These are phyloP conservation scores for Alnus glutinosa DNA, from an alignment of 306 rosid genomes.

Conservation along the genomic window DNA sequence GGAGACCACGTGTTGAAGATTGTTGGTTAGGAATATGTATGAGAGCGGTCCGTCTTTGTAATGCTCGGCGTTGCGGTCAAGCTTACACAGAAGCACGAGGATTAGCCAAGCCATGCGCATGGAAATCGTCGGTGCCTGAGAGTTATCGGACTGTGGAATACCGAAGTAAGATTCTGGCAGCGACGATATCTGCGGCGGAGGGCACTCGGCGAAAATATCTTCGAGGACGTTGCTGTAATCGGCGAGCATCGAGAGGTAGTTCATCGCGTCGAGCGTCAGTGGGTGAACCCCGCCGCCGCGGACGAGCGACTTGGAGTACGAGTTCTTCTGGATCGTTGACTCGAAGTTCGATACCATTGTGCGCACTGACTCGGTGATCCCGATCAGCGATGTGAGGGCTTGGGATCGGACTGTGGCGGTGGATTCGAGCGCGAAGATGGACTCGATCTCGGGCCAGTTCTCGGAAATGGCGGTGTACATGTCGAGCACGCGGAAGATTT, in stretches of 20 bases:
- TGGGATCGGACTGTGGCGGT: slow-evolving; percentile 36
- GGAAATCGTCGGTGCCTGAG: slow-evolving; percentile 27
- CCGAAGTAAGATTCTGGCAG: slow-evolving; percentile 41
- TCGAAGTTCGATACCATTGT: slow-evolving; percentile 47
- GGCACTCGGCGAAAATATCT: slow-evolving; percentile 52
- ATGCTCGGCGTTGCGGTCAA: slow-evolving; percentile 57
- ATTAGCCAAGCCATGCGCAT: slow-evolving; percentile 51
- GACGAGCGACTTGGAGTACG: slow-evolving; percentile 29
- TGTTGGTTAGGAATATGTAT: slow-evolving; percentile 63
- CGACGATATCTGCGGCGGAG: slow-evolving; percentile 27
- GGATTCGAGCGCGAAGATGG: slow-evolving; percentile 53
- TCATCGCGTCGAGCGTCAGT: slow-evolving; percentile 45
- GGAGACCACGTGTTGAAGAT: slow-evolving; percentile 49
- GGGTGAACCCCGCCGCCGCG: slow-evolving; percentile 49
- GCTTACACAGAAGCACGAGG: slow-evolving; percentile 66
- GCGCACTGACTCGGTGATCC: slow-evolving; percentile 41
- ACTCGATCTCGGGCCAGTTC: slow-evolving; percentile 58
- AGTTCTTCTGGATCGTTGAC: slow-evolving; percentile 44
- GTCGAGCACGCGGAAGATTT: slow-evolving; percentile 61
- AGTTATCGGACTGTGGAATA: slow-evolving; percentile 30
- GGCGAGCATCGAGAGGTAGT: slow-evolving; percentile 50
- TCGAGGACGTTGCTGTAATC: slow-evolving; percentile 52
- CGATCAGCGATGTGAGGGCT: slow-evolving; percentile 38
- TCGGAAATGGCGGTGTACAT: slow-evolving; percentile 46
- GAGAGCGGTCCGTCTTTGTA: slow-evolving; percentile 54